Percentiles rank a stretch among this genome's conserved stretches.
Conservation (phyloP, 257 asterid genomes). For the Agastache rugosa region DNA sequence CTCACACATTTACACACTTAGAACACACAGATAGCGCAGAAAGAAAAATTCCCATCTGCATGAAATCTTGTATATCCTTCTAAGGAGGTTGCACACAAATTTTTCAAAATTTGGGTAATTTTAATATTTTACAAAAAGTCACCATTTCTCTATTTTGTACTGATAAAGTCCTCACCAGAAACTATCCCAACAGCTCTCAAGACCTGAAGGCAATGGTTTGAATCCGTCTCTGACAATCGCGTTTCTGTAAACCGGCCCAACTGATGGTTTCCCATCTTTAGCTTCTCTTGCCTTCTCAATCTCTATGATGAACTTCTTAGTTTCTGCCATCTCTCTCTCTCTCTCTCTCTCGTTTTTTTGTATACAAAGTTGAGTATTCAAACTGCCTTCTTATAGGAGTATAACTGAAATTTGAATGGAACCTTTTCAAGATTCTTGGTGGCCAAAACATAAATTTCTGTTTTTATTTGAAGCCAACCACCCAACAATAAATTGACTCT, state of each 20-base stretch:
- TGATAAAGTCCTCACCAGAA: slow-evolving; percentile 54
- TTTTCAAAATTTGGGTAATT: too few species aligned
- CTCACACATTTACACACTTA: neutral
- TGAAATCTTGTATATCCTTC: neutral
- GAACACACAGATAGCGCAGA: too few species aligned
- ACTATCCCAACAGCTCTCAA: slow-evolving; percentile 77
- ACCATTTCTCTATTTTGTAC: neutral
- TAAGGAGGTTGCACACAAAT: too few species aligned
- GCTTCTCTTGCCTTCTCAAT: slow-evolving; percentile 65
- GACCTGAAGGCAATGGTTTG: slow-evolving; percentile 56
- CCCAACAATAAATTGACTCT: slow-evolving; percentile 42
- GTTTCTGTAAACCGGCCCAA: slow-evolving; percentile 74
- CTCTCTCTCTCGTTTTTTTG: neutral
- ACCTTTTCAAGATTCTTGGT: slow-evolving; percentile 44
- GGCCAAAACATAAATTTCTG: slow-evolving; percentile 44
- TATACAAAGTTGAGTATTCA: neutral
- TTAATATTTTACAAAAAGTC: neutral
- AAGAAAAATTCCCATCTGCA: neutral
- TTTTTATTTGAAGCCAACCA: slow-evolving; percentile 39
- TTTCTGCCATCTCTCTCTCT: slow-evolving; percentile 39
- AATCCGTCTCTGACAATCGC: slow-evolving; percentile 64
- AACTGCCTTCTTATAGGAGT: slow-evolving; percentile 38
- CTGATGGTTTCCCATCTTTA: slow-evolving; percentile 62
- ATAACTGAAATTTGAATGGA: neutral
- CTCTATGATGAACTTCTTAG: slow-evolving; percentile 56